These are phyloP conservation scores for Skeletonema potamos DNA, from an alignment of 108 stramenopile species.

Conservation along the genomic window DNA sequence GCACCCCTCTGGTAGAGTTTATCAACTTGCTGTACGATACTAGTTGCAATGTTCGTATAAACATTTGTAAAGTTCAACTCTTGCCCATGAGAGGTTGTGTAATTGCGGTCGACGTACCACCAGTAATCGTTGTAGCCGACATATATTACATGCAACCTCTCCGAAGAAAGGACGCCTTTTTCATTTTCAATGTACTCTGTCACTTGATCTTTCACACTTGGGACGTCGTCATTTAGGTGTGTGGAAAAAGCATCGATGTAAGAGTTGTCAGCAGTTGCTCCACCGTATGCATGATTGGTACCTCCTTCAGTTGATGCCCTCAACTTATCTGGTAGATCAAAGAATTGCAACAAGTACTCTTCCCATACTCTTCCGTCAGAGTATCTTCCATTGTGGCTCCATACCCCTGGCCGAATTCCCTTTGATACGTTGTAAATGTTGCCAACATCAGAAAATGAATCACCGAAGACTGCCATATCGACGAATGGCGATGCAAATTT, in stretches of 20 bases:
- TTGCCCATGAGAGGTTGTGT: slow-evolving; percentile 8
- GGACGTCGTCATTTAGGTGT: slow-evolving; percentile 2
- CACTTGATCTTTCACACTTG: slow-evolving; percentile 14
- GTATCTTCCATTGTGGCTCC: slow-evolving; percentile 13
- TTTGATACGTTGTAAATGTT: slow-evolving; percentile 4
- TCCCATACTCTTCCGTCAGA: slow-evolving; percentile 19
- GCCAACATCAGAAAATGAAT: slow-evolving; percentile 24
- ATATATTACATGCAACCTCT: slow-evolving; percentile 8
- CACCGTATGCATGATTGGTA: slow-evolving; percentile 5
- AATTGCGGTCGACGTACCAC: slow-evolving; percentile 14
- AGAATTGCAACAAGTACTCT: slow-evolving; percentile 15
- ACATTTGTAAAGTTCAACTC: slow-evolving; percentile 22
- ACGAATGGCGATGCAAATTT: not conserved
- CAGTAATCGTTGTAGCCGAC: slow-evolving; percentile 22
- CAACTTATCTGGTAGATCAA: not conserved
- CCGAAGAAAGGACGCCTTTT: not conserved
- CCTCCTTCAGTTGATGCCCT: slow-evolving; percentile 3
- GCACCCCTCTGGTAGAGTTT: slow-evolving; percentile 6
- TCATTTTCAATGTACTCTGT: slow-evolving; percentile 9
- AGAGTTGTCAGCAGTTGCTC: slow-evolving; percentile 4
- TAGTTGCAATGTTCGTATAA: slow-evolving; percentile 1
- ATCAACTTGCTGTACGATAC: slow-evolving; percentile 5
- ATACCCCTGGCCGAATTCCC: slow-evolving; percentile 7
- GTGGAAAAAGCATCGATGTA: slow-evolving; percentile 15
- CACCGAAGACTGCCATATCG: slow-evolving; percentile 6